These are phyloP conservation scores for Cenchrus fungigraminus DNA, from an alignment of 176 grass and related monocot species.

Conservation along the genomic window DNA sequence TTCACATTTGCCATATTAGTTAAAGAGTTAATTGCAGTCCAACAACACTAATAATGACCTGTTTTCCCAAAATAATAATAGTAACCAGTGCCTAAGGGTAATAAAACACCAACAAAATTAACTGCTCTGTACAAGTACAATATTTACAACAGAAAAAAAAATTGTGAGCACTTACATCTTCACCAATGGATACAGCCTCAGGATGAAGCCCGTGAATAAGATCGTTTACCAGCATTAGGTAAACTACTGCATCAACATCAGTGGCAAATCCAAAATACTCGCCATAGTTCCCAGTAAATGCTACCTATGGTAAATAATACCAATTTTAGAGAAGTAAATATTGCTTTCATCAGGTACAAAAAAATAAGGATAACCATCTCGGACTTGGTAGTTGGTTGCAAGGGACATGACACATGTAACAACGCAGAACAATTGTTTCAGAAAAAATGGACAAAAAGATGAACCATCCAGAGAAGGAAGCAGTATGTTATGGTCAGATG, in stretches of 20 bases:
- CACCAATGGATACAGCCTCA: slow-evolving; percentile 81
- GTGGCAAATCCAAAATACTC: slow-evolving; percentile 97
- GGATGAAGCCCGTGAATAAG: slow-evolving; percentile 88
- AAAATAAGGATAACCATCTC: slow-evolving; percentile 1
- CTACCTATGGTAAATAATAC: slow-evolving; percentile 52
- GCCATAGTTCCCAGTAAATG: slow-evolving; percentile 93
- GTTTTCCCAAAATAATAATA: slow-evolving; percentile 8
- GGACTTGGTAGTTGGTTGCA: background rate
- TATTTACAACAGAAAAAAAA: slow-evolving; percentile 1
- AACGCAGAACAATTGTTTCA: slow-evolving; percentile 9
- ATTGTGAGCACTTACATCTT: slow-evolving; percentile 76
- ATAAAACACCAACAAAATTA: slow-evolving; percentile 6
- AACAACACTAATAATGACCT: background rate
- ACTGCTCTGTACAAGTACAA: background rate
- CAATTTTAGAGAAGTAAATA: slow-evolving; percentile 28
- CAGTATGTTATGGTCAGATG: background rate
- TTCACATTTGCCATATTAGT: background rate
- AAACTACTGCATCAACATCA: slow-evolving; percentile 93
- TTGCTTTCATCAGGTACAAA: slow-evolving; percentile 1
- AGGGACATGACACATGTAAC: slow-evolving; percentile 16
- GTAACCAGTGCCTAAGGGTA: background rate
- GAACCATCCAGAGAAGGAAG: background rate
- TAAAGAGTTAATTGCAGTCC: slow-evolving; percentile 36
- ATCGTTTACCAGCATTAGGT: slow-evolving; percentile 97
- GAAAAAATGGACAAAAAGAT: background rate